A percentile compares a stretch with the other conserved stretches of the same genome.
Evolutionary conservation across 1,284 basidiomycete genomes (phyloP).

Genomic region (Singerocomus rubriflavus): DNA sequence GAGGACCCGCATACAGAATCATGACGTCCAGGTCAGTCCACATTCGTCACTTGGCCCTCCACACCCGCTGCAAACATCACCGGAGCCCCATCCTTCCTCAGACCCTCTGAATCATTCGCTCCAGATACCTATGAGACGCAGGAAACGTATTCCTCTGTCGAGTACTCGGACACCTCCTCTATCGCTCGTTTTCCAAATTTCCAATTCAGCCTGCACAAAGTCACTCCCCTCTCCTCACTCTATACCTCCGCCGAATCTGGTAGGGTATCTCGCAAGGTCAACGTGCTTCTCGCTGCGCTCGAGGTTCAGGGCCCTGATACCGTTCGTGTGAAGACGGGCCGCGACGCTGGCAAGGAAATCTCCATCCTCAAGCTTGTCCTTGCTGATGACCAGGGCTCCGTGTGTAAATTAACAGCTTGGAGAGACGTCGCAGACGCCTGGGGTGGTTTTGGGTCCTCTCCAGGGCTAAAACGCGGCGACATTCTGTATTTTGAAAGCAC

Average conservation of each 20-base stretch:
- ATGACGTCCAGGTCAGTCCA: conserved; percentile 39
- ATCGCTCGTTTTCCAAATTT: conserved; percentile 66
- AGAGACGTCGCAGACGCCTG: conserved; percentile 67
- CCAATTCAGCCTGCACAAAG: conserved; percentile 57
- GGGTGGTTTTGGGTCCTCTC: conserved; percentile 46
- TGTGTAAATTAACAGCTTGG: conserved; percentile 74
- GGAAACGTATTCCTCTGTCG: conserved; percentile 41
- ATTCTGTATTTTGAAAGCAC: conserved; percentile 63
- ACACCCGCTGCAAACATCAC: conserved; percentile 33
- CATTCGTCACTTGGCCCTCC: conserved; percentile 55
- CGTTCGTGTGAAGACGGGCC: conserved; percentile 61
- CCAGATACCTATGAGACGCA: conserved; percentile 44
- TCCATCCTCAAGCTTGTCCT: conserved; percentile 63
- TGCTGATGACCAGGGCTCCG: conserved; percentile 60
- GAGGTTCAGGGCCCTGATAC: conserved; percentile 72
- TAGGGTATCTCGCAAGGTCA: conserved; percentile 44
- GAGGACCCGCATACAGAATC: conserved; percentile 6
- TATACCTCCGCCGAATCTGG: conserved; percentile 18
- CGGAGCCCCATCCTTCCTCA: conserved; percentile 30
- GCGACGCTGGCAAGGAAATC: conserved; percentile 63
- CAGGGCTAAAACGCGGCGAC: conserved; percentile 61
- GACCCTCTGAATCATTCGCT: conserved; percentile 30
- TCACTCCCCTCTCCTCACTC: conserved; percentile 48
- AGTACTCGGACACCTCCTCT: conserved; percentile 60
- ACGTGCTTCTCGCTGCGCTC: conserved; percentile 58